Evolutionary conservation across 1,284 basidiomycete genomes (phyloP).

Genomic region (Sporisorium sorghi): DNA sequence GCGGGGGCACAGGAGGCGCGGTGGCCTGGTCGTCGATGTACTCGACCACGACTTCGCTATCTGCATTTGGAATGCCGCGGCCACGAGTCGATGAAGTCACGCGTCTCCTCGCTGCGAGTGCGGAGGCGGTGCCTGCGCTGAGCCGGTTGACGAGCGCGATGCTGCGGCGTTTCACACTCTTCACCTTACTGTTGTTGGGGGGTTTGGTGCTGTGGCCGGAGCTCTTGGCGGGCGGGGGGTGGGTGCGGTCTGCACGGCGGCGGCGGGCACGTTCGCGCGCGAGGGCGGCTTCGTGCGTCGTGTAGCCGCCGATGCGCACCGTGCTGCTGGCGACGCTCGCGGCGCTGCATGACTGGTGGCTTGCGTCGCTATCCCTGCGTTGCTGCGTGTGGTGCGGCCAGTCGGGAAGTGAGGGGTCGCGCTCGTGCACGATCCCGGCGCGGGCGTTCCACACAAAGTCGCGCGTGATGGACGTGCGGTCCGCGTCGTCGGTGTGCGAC

Average conservation of each 20-base stretch:
- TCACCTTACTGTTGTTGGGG: slow-evolving; percentile 23
- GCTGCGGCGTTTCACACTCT: slow-evolving; percentile 28
- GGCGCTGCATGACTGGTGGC: slow-evolving; percentile 25
- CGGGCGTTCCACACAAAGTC: slow-evolving; percentile 35
- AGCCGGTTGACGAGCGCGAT: slow-evolving; percentile 33
- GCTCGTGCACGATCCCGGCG: slow-evolving; percentile 30
- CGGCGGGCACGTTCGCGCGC: slow-evolving; percentile 25
- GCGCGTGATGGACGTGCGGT: slow-evolving; percentile 18
- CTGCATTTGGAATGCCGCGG: slow-evolving; percentile 21
- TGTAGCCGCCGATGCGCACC: slow-evolving; percentile 43
- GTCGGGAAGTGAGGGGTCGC: neutral
- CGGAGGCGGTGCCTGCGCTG: slow-evolving; percentile 36
- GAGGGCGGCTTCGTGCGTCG: slow-evolving; percentile 28
- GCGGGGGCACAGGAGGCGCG: slow-evolving; percentile 33
- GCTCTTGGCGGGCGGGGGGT: slow-evolving; percentile 31
- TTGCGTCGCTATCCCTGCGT: slow-evolving; percentile 24
- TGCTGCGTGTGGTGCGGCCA: slow-evolving; percentile 1
- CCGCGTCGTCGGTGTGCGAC: slow-evolving; percentile 9
- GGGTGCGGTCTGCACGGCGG: slow-evolving; percentile 11
- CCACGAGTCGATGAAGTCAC: too few relatives aligned
- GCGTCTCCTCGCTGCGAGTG: slow-evolving; percentile 28
- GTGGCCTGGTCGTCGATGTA: slow-evolving; percentile 27
- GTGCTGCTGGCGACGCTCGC: slow-evolving; percentile 36
- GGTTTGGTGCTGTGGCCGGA: slow-evolving; percentile 27
- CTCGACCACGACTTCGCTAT: slow-evolving; percentile 15